Base-by-base conservation (phyloP, 2,329 filamentous ascomycete species). In the Thelonectria blattea region DNA sequence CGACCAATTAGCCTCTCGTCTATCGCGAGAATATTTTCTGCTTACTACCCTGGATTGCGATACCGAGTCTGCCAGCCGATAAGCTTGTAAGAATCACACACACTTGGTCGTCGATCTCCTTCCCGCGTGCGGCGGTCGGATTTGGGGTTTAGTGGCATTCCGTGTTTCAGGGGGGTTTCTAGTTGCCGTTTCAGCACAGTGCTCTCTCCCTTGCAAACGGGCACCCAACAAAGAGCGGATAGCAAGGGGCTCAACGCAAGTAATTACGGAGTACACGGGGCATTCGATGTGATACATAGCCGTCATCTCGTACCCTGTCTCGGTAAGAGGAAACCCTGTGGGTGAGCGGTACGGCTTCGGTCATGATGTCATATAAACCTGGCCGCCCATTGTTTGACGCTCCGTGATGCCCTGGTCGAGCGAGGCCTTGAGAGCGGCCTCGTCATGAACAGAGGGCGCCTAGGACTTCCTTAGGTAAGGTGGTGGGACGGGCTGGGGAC, bases 121-220 rank as follows among this genome's bases (percentile, higher is more conserved):
- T 46, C 20, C 42, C 42, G 42, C 46, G 39, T 51, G 30, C 17
- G 20, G 57, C 46, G 39, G 46, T 55, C 51, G 45, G 57, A 60
- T 42, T 55, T 45, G 46, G 42, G 51, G 51, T 51, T 55, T 60
- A 55, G 57, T 60, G 52, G 51, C 46, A 60, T 51, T 55, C 43
- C 32, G 9, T 37, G 57, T 60, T 55, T 60, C 57, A 55, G 51
- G 46, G 57, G 32, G 39, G 57, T 60, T 60, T 60, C 57, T 49
- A 32, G 57, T 55, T 20, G 34, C 27, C 30, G 51, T 60, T 60
- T 60, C 57, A 55, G 51, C 37, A 32, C 34, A 37, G 34, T 14
- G 15, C 34, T 37, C 6, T 15, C 3, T 14, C 4, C 34, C 39
- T 17, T 43, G 30, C 43, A 46, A 30, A n/a, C 15, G 52, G 43